Base-by-base conservation (phyloP, 2,329 filamentous ascomycete genomes). In the Fusarium agapanthi region DNA sequence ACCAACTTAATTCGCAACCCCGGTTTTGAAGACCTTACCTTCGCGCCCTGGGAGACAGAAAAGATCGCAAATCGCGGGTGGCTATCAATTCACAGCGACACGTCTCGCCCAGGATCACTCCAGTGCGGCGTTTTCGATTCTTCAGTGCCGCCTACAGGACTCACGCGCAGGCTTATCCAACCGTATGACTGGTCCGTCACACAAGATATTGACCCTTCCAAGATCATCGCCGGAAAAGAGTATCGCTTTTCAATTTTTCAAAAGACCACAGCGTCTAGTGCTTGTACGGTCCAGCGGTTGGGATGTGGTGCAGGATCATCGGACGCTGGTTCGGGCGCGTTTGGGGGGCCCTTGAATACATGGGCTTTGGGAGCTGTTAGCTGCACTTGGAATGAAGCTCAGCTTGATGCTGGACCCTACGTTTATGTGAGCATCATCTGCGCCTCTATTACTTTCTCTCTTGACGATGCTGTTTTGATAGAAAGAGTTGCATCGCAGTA, bases 231-330 rank as follows among this genome's bases (percentile, higher is more conserved):
- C 5, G 34, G 32, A 15, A 22, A 51, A 16, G 50, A 53, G 13
- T 37, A 37, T 22, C 34, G 34, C 3, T 53, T 53, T 12, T 53
- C 48, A 2, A 22, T 53, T 8, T 53, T 28, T 28, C 18, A 22
- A 13, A 37, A 37, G 47, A 14, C 6, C 13, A 37, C 24, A 12
- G 13, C 34, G 20, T 37, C 48, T 3, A 5, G 2, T 4, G 2
- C 18, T 9, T 53, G 32, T 3, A 8, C 0, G 12, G 2, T 16
- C 3, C n/a, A 12, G 20, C 5, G 24, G 5, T 7, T 53, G 1
- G 16, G n/a, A 16, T 53, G 32, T 7, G 18, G 32, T 7, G 48
- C 8, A 3, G 32, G 32, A 9, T 16, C 6, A 12, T 6, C 4
- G 1, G 5, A n/a, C 1, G 18, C 18, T 2, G n/a, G 32, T 6